These are phyloP conservation scores for Byssoonygena ceratinophila DNA, from an alignment of 2,329 filamentous ascomycete genomes.

Conservation along the genomic window DNA sequence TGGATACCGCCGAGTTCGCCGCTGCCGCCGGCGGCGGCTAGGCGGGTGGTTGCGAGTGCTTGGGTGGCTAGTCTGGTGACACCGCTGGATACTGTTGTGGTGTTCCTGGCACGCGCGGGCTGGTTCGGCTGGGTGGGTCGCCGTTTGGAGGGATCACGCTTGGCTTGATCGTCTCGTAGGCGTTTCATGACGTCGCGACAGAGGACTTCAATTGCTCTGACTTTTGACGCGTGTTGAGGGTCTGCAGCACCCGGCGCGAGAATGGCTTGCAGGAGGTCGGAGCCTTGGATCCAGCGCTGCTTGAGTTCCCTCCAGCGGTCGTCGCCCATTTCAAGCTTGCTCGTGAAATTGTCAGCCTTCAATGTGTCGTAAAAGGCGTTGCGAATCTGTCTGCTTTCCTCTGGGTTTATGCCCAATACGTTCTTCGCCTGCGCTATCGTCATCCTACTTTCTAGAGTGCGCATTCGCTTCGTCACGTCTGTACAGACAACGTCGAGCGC, in stretches of 20 bases:
- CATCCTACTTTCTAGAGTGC: slow-evolving; percentile 55
- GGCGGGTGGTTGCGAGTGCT: slow-evolving; percentile 34
- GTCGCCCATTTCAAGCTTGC: slow-evolving; percentile 60
- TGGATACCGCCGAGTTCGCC: slow-evolving; percentile 45
- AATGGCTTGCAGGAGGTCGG: slow-evolving; percentile 45
- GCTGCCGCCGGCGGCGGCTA: no score
- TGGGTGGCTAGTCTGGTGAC: slow-evolving; percentile 37
- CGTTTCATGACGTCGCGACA: slow-evolving; percentile 70
- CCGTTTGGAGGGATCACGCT: slow-evolving; percentile 39
- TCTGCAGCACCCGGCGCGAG: slow-evolving; percentile 45
- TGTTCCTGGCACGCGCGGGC: no score
- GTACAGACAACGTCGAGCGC: slow-evolving; percentile 70
- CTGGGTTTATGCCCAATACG: slow-evolving; percentile 56
- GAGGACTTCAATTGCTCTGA: slow-evolving; percentile 58
- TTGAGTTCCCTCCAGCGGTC: slow-evolving; percentile 64
- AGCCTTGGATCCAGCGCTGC: slow-evolving; percentile 53
- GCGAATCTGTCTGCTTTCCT: slow-evolving; percentile 56
- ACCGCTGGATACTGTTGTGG: slow-evolving; percentile 19
- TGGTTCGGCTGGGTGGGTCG: background rate
- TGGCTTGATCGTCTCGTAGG: slow-evolving; percentile 55
- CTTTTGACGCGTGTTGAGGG: slow-evolving; percentile 45
- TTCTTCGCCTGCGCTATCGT: slow-evolving; percentile 66
- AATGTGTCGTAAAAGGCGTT: slow-evolving; percentile 57
- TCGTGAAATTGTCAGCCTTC: slow-evolving; percentile 55
- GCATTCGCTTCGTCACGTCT: slow-evolving; percentile 71